Evolutionary conservation across 257 asterid species (phyloP), one percentile per base, ranked within the genome.

Genomic region (Nicotiana otophora): DNA sequence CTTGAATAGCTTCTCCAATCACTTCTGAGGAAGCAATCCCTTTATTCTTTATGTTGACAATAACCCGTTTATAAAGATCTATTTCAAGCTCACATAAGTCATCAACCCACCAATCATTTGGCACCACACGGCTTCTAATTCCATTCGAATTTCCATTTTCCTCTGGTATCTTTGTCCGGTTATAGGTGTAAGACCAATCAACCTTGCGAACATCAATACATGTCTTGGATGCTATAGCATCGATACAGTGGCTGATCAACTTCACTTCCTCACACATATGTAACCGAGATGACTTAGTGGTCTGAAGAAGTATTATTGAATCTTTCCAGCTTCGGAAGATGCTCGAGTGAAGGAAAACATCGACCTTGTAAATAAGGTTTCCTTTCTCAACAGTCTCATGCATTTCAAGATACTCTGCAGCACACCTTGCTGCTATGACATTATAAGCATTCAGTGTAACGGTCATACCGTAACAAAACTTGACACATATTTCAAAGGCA

Each of bases 71-170:
- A 76, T 87, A 96, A 39, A 94, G 82, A 72, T 94, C 98, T n/a
- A 93, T 87, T 51, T 96, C 98, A 30, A 94, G 96, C 72, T 96
- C 99, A 23, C 87, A 89, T 34, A 94, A 84, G 85, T 96, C 98
- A 88, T 96, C 99, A 16, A 91, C 97, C 98, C 98, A 96, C 99
- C 99, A 96, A 89, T 96, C 98, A 70, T 84, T 85, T 0, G 99
- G 99, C 20, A 94, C 92, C 60, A 51, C 74, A 61, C 94, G 88
- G 81, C 75, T 91, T 83, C 95, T 86, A 55, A 94, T 79, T 42
- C 91, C 90, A n/a, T 92, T 90, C 90, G 89, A 90, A 11, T 81
- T 88, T 83, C 91, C 94, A n/a, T 86, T 92, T 78, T 94, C 99
- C 82, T 91, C 99, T 0, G 82, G 82, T 19, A 90, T 84, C 92